Evolutionary conservation across 2,329 filamentous ascomycete genomes (phyloP).

Genomic region (Penicillium sp.): DNA sequence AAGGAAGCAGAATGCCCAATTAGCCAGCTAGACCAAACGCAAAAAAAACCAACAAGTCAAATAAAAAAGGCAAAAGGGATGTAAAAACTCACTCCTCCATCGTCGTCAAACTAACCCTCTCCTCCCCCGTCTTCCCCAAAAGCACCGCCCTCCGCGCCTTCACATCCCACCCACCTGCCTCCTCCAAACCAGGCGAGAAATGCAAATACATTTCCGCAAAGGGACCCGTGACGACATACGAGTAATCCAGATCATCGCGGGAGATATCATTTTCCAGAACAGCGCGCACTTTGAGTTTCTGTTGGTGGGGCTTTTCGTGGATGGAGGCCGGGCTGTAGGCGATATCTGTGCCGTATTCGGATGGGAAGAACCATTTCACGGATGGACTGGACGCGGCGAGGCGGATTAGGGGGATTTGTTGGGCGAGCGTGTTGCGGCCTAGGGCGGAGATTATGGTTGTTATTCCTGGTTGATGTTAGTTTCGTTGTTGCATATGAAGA

Average conservation of each 20-base stretch:
- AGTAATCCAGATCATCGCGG: conserved; percentile 61
- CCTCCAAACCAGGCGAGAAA: conserved; percentile 43
- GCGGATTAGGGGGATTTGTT: conserved; percentile 67
- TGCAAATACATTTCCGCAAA: conserved; percentile 69
- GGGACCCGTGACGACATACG: conserved; percentile 73
- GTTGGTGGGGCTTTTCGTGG: conserved; percentile 70
- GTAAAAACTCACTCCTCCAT: conserved; percentile 67
- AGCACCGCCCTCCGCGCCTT: conserved; percentile 64
- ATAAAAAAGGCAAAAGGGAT: too few species aligned
- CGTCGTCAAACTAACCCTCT: conserved; percentile 69
- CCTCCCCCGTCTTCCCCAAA: conserved; percentile 64
- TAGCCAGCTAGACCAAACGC: conserved; percentile 1
- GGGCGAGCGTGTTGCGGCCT: conserved; percentile 66
- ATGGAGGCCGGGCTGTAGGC: conserved; percentile 65
- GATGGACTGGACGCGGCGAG: conserved; percentile 61
- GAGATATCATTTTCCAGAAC: conserved; percentile 60
- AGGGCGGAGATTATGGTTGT: conserved; percentile 71
- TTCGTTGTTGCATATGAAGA: neutral
- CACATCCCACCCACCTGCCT: conserved; percentile 65
- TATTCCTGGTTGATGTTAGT: conserved; percentile 50
- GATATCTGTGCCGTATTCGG: conserved; percentile 71
- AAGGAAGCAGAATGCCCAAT: neutral
- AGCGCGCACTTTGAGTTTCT: conserved; percentile 71
- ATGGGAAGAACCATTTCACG: conserved; percentile 70
- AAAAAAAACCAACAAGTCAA: neutral